A percentile compares a stretch with the other conserved stretches of the same genome.
phyloP scores from a whole-genome alignment of 129 eudicot species.

The Arctium lappa region DNA sequence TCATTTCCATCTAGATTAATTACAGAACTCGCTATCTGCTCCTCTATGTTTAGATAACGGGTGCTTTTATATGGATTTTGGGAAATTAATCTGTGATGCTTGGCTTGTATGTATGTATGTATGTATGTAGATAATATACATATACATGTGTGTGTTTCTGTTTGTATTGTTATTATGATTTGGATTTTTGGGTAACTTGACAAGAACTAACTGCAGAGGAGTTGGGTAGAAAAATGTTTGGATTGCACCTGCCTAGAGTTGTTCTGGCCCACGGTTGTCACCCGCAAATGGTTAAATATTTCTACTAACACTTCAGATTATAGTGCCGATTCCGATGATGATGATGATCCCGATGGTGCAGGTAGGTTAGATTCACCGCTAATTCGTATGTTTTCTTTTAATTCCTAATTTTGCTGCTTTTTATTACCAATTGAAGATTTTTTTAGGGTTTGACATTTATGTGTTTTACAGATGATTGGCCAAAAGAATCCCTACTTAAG shows the following conservation, averaged over 20 bases:
- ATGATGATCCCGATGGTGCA: conserved; percentile 28
- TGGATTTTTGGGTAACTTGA: conserved; percentile 20
- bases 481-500: conserved; percentile 36
- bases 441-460: not conserved
- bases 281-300: conserved; percentile 81
- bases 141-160: not conserved
- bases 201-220: conserved; percentile 49
- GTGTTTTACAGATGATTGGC: conserved; percentile 25
- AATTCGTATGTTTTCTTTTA: not conserved
- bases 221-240: conserved; percentile 68
- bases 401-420: not conserved
- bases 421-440: not conserved
- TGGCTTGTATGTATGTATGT: not conserved
- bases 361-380: not conserved
- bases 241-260: conserved; percentile 76
- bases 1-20: not conserved
- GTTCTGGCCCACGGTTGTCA: conserved; percentile 60
- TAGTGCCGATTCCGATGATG: conserved; percentile 61
- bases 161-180: not conserved
- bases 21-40: not conserved
- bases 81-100: not conserved
- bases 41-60: not conserved
- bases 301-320: conserved; percentile 44
- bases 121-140: not conserved
- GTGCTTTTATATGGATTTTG: not conserved